Base-by-base conservation (phyloP, 805 yeast genomes). In the Wickerhamomyces strasburgensis region DNA sequence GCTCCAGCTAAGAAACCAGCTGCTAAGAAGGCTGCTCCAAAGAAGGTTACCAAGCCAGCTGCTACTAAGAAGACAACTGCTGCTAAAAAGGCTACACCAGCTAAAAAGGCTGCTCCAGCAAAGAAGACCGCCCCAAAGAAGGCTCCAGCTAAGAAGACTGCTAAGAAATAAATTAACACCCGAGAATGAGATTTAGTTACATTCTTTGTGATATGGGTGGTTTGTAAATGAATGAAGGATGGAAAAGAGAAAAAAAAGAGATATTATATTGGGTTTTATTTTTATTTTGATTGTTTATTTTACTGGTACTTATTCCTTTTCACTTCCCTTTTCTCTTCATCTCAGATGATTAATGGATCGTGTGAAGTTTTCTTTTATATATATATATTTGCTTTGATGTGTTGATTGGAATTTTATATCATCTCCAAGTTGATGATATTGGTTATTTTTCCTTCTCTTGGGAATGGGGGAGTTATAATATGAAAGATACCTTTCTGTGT, bases 11-110 rank as follows among this genome's bases (percentile, higher is more conserved):
- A 54, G 49, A 56, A 56, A 44, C 46, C 52, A 21, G 47, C 51
- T 37, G 42, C 53, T 14, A 58, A 46, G 53, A 54, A 56, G 48
- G 48, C 56, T 31, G 53, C 58, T 15, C 47, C 64, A 19, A 58
- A 57, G 32, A 59, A 53, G 48, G 57, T 55, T 38, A 51, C 56
- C 26, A 58, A 53, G 44, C 57, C 56, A 40, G 53, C 56, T 33
- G 52, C 63, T 19, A 43, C 56, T 21, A 38, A 48, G 35, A 43
- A 39, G 39, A 37, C n/a, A n/a, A n/a, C n/a, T n/a, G n/a, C n/a
- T n/a, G n/a, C n/a, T n/a, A n/a, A n/a, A n/a, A n/a, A 41, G 35
- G 30, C 40, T 28, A 49, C 54, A n/a, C 43, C 58, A 19, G 39
- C 56, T 8, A 52, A 51, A 38, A 52, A 48, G 34, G 49, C 61